These are phyloP conservation scores for Podaxis sp. DNA, from an alignment of 768 basidiomycete genomes.

Conservation along the genomic window DNA sequence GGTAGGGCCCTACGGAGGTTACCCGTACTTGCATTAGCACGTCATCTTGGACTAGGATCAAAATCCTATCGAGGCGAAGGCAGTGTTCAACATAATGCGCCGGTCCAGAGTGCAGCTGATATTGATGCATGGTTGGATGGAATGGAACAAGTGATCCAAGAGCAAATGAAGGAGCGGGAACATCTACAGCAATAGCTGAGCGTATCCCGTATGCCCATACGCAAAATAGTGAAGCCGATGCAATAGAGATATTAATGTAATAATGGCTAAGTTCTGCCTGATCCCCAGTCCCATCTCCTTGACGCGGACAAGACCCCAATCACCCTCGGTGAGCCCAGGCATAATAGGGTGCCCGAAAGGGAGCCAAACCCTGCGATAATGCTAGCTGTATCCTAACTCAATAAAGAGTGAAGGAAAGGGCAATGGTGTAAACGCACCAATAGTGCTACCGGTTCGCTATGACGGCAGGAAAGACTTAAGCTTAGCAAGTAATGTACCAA, in stretches of 20 bases:
- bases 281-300: neutral
- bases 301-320: neutral
- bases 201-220: neutral
- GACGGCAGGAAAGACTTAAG: neutral
- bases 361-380: neutral
- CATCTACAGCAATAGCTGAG: constrained; percentile 4
- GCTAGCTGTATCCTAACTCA: neutral
- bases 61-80: neutral
- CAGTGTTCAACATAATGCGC: neutral
- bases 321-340: neutral
- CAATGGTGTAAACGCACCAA: neutral
- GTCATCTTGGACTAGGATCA: constrained; percentile 61
- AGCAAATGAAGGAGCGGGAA: constrained; percentile 49
- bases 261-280: neutral
- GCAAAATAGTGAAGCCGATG: neutral
- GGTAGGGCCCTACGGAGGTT: constrained; percentile 88
- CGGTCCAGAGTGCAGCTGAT: constrained; percentile 24
- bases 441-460: neutral
- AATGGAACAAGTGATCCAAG: constrained; percentile 71
- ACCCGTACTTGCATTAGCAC: constrained; percentile 91
- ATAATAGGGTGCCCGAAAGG: neutral
- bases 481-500: neutral
- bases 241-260: neutral
- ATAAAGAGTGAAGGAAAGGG: neutral
- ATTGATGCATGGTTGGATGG: constrained; percentile 80